Conservation (phyloP, 805 yeast species). For the Lachancea kluyveri region DNA sequence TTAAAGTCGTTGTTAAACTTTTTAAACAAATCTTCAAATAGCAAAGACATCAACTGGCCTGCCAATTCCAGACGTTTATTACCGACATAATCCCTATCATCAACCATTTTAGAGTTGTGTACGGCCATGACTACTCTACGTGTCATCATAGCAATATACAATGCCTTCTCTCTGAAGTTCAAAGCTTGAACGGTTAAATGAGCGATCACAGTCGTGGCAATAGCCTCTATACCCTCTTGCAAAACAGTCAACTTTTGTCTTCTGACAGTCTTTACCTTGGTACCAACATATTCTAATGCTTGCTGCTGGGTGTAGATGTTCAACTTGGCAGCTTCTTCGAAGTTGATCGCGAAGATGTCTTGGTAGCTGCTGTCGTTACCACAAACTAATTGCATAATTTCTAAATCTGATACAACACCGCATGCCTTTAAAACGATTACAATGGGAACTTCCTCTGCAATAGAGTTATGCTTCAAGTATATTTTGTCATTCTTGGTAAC, state of each 20-base stretch:
- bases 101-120: constrained; percentile 92
- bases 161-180: constrained; percentile 89
- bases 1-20: constrained; percentile 94
- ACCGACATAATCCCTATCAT: constrained; percentile 97
- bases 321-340: constrained; percentile 85
- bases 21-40: constrained; percentile 95
- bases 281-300: constrained; percentile 86
- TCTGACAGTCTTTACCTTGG: constrained; percentile 87
- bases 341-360: constrained; percentile 85
- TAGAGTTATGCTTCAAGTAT: constrained; percentile 90
- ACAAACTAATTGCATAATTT: constrained; percentile 89
- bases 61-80: constrained; percentile 95
- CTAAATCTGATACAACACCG: constrained; percentile 87
- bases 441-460: constrained; percentile 91
- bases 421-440: constrained; percentile 92
- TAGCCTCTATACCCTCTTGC: constrained; percentile 95
- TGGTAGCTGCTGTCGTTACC: constrained; percentile 86
- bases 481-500: constrained; percentile 86
- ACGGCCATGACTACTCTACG: constrained; percentile 94
- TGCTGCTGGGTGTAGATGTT: constrained; percentile 89
- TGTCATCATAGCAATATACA: constrained; percentile 94
- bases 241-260: constrained; percentile 74
- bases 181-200: constrained; percentile 80
- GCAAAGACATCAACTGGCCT: constrained; percentile 90
- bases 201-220: constrained; percentile 93